phyloP scores from a whole-genome alignment of 2,329 filamentous ascomycete species.

The Claviceps humidiphila region DNA sequence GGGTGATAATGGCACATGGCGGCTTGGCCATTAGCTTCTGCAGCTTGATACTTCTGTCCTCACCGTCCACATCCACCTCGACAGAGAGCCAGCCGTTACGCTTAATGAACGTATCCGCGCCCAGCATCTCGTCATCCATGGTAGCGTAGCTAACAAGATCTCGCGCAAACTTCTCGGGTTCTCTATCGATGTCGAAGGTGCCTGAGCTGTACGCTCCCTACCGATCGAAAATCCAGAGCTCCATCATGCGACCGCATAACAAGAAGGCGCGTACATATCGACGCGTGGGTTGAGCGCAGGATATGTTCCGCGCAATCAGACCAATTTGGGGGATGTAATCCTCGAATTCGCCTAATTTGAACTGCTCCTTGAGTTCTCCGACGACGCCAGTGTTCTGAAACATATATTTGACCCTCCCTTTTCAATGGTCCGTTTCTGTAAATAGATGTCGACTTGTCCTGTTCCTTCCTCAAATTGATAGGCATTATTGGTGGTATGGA shows the following conservation, averaged over 20 bases:
- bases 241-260: constrained; percentile 7
- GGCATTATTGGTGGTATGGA: constrained; percentile 9
- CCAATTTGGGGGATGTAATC: constrained; percentile 9
- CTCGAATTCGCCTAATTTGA: constrained; percentile 8
- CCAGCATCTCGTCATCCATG: constrained; percentile 10
- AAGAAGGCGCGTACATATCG: constrained; percentile 10
- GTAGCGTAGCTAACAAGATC: constrained; percentile 10
- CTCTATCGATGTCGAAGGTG: constrained; percentile 7
- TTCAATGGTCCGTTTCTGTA: constrained; percentile 5
- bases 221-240: constrained; percentile 13
- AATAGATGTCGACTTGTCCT: constrained; percentile 13
- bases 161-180: constrained; percentile 9
- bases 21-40: constrained; percentile 3
- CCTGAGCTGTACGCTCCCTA: constrained; percentile 10
- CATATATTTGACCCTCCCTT: constrained; percentile 1
- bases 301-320: constrained; percentile 7
- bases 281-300: constrained; percentile 11
- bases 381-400: constrained; percentile 11
- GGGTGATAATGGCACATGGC: constrained; percentile 9
- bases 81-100: background rate
- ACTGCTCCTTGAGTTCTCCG: constrained; percentile 11
- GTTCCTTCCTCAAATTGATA: constrained; percentile 10
- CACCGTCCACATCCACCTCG: constrained; percentile 1
- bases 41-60: background rate
- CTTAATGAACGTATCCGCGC: constrained; percentile 7